Conservation (phyloP, 345 rosid species). For the Cardamine resedifolia region DNA sequence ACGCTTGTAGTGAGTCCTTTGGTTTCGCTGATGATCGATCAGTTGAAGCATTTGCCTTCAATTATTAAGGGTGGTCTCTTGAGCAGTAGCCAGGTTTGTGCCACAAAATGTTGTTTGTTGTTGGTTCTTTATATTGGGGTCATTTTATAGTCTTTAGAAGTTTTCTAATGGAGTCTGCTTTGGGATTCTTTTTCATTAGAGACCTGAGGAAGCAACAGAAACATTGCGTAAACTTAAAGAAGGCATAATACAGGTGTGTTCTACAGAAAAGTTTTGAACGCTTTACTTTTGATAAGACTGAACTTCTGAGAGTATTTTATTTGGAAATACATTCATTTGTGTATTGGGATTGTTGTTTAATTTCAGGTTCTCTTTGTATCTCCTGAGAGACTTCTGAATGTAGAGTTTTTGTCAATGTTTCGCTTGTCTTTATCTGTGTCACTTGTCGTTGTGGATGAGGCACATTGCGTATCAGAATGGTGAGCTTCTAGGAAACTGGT, state of each 20-base stretch:
- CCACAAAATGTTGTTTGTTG: not conserved
- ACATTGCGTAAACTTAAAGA: slow-evolving; percentile 63
- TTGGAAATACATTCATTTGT: slow-evolving; percentile 15
- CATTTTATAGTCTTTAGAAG: not conserved
- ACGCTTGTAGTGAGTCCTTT: slow-evolving; percentile 52
- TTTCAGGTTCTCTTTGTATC: slow-evolving; percentile 94
- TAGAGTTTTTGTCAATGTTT: slow-evolving; percentile 64
- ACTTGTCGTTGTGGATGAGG: slow-evolving; percentile 95
- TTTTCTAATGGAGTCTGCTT: slow-evolving; percentile 16
- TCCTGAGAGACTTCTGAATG: slow-evolving; percentile 84
- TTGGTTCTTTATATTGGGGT: not conserved
- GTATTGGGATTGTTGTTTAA: slow-evolving; percentile 5
- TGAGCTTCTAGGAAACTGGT: slow-evolving; percentile 40
- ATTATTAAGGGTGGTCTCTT: slow-evolving; percentile 67
- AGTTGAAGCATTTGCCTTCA: slow-evolving; percentile 80
- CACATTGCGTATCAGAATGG: slow-evolving; percentile 98
- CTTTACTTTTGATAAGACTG: slow-evolving; percentile 1
- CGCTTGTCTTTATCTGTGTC: slow-evolving; percentile 53
- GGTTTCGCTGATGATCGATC: slow-evolving; percentile 95
- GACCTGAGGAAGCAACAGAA: slow-evolving; percentile 73
- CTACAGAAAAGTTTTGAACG: not conserved
- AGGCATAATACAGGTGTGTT: slow-evolving; percentile 65
- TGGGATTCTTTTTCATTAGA: slow-evolving; percentile 40
- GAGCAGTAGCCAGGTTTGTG: slow-evolving; percentile 75
- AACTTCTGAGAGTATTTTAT: not conserved